phyloP scores from a whole-genome alignment of 1,139 yeast species.

The Hyphopichia buzzinii region DNA sequence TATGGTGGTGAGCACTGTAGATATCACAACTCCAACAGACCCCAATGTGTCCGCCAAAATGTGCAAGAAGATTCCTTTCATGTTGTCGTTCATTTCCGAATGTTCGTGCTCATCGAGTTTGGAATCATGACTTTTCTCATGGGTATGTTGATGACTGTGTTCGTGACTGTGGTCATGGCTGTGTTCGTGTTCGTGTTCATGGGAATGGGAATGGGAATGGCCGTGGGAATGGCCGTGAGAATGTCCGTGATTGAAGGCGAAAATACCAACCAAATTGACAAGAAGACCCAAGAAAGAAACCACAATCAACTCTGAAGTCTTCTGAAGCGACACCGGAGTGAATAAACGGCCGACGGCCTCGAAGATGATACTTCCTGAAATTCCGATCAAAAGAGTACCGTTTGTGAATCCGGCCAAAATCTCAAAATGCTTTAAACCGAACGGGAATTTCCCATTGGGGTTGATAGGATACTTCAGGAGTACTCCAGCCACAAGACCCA shows the following conservation, averaged over 20 bases:
- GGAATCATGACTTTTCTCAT: constrained; percentile 16
- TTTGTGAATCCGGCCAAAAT: constrained; percentile 94
- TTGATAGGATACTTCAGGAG: constrained; percentile 44
- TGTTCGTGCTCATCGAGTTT: constrained; percentile 3
- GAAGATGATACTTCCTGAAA: constrained; percentile 81
- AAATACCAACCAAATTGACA: constrained; percentile 88
- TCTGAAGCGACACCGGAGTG: constrained; percentile 73
- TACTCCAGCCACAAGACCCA: constrained; percentile 86
- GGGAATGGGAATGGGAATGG: constrained; percentile 35
- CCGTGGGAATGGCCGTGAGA: constrained; percentile 25
- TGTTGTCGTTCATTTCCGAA: constrained; percentile 65
- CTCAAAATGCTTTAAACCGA: constrained; percentile 82
- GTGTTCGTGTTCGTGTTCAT: constrained; percentile 25
- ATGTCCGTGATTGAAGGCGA: constrained; percentile 88
- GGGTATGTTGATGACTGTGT: constrained; percentile 14
- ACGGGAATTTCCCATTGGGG: constrained; percentile 74
- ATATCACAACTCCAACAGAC: constrained; percentile 90
- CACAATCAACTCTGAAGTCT: constrained; percentile 79
- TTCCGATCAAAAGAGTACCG: constrained; percentile 83
- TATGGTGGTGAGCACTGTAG: constrained; percentile 66
- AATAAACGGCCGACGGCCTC: constrained; percentile 83
- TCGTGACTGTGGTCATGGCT: constrained; percentile 30
- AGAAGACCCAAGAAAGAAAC: constrained; percentile 82
- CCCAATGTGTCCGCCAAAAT: constrained; percentile 95
- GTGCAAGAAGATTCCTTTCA: constrained; percentile 92